Evolutionary conservation across 2,329 filamentous ascomycete genomes (phyloP).

Genomic region (Pseudocercospora cruenta): DNA sequence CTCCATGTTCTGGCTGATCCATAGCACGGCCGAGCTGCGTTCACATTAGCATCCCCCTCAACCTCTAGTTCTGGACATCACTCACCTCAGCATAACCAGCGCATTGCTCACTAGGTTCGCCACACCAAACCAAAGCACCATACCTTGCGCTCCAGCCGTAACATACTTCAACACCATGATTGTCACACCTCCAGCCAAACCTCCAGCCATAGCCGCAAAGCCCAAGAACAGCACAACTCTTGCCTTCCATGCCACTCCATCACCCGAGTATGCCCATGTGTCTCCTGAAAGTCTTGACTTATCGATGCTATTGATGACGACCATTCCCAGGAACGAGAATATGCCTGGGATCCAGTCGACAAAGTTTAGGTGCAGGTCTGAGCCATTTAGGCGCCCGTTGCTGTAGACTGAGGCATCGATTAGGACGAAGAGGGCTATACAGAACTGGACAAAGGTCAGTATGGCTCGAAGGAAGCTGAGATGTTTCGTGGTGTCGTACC

Average conservation of each 20-base stretch:
- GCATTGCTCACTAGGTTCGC: slow-evolving; percentile 68
- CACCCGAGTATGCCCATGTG: slow-evolving; percentile 65
- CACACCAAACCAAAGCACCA: slow-evolving; percentile 68
- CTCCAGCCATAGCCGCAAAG: slow-evolving; percentile 70
- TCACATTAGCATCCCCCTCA: slow-evolving; percentile 41
- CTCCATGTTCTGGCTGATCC: slow-evolving; percentile 74
- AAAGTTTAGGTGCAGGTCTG: slow-evolving; percentile 65
- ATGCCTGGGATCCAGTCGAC: slow-evolving; percentile 74
- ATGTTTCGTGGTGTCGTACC: slow-evolving; percentile 47
- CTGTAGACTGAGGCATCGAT: slow-evolving; percentile 69
- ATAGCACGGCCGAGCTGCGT: slow-evolving; percentile 64
- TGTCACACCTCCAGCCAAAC: slow-evolving; percentile 67
- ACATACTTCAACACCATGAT: slow-evolving; percentile 71
- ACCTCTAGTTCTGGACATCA: too few relatives aligned
- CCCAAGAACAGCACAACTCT: slow-evolving; percentile 69
- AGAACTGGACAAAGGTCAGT: slow-evolving; percentile 56
- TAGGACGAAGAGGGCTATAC: slow-evolving; percentile 70
- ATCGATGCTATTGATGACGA: slow-evolving; percentile 73
- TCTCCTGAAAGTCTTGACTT: slow-evolving; percentile 67
- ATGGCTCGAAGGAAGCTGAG: not conserved
- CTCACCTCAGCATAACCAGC: slow-evolving; percentile 68
- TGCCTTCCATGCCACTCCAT: slow-evolving; percentile 72
- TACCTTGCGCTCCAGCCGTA: slow-evolving; percentile 61
- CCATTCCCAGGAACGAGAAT: slow-evolving; percentile 70
- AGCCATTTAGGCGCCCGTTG: slow-evolving; percentile 63